Evolutionary conservation across 306 rosid species (phyloP).

Genomic region (Dalbergia cochinchinensis): DNA sequence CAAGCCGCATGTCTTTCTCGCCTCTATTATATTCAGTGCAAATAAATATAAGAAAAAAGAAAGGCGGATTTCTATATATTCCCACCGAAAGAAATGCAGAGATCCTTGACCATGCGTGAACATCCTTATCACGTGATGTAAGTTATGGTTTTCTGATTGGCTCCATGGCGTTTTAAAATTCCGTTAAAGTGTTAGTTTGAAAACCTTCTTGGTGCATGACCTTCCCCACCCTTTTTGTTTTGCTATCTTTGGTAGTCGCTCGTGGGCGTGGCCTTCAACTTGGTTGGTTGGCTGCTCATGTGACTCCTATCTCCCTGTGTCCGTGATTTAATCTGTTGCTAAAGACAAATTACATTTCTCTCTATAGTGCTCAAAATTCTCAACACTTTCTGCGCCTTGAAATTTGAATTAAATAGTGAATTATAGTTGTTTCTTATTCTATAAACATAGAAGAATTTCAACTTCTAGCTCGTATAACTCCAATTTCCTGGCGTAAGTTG

Average conservation of each 20-base stretch:
- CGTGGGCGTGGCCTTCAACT: conserved; percentile 36
- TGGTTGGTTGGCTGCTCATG: conserved; percentile 48
- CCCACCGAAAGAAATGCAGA: conserved; percentile 53
- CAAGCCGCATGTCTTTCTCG: conserved; percentile 28
- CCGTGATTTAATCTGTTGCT: conserved; percentile 62
- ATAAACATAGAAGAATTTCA: neutral
- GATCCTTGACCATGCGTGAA: conserved; percentile 58
- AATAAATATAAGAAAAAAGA: neutral
- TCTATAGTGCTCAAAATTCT: neutral
- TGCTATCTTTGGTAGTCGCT: neutral
- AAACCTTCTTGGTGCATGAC: conserved; percentile 14
- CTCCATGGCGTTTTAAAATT: conserved; percentile 18
- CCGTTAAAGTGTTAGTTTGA: conserved; percentile 47
- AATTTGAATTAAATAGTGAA: conserved; percentile 37
- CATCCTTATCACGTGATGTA: conserved; percentile 57
- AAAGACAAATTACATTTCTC: conserved; percentile 48
- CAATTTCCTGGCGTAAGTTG: conserved; percentile 47
- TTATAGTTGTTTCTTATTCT: too few species aligned
- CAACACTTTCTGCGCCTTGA: conserved; percentile 45
- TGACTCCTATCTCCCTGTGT: conserved; percentile 49
- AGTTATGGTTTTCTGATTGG: conserved; percentile 36
- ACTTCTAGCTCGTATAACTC: conserved; percentile 24
- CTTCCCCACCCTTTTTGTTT: conserved; percentile 16
- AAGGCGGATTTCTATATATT: conserved; percentile 9
- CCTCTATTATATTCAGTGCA: neutral